A percentile compares a stretch with the other conserved stretches of the same genome.
Evolutionary conservation across 768 basidiomycete species (phyloP).

Genomic region (Mycena indigotica): DNA sequence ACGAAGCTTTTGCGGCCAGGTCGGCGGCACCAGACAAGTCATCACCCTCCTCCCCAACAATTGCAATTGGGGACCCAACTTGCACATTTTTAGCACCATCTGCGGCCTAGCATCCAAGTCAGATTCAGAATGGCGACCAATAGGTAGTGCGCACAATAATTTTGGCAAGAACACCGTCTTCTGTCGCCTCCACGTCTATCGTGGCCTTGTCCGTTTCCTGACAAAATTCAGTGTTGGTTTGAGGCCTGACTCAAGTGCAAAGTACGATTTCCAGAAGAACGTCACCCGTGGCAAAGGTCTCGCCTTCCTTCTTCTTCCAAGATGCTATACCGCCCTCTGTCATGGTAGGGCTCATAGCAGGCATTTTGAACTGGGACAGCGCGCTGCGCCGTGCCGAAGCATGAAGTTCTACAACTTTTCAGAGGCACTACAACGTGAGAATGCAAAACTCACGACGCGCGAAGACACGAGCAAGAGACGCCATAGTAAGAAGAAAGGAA

Average conservation of each 20-base stretch:
- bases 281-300: conserved; percentile 85
- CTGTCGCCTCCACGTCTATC: conserved; percentile 99
- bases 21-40: conserved; percentile 83
- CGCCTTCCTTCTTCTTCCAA: conserved; percentile 98
- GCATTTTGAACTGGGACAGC: conserved; percentile 90
- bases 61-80: conserved; percentile 88
- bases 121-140: conserved; percentile 11
- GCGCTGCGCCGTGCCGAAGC: conserved; percentile 77
- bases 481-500: conserved; percentile 50
- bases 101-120: too few relatives aligned
- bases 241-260: conserved; percentile 1
- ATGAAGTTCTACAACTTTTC: conserved; percentile 65
- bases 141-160: conserved; percentile 71
- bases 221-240: conserved; percentile 13
- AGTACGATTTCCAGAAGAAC: conserved; percentile 91
- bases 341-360: conserved; percentile 99
- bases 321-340: conserved; percentile 96
- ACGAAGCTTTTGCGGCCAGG: conserved; percentile 63
- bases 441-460: conserved; percentile 57
- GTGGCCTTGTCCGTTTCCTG: conserved; percentile 99
- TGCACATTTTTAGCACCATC: conserved; percentile 87
- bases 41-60: conserved; percentile 94
- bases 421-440: not conserved
- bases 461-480: conserved; percentile 64
- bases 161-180: conserved; percentile 95